Evolutionary conservation across 176 grass and related monocot species (phyloP).

Genomic region (Typha latifolia): DNA sequence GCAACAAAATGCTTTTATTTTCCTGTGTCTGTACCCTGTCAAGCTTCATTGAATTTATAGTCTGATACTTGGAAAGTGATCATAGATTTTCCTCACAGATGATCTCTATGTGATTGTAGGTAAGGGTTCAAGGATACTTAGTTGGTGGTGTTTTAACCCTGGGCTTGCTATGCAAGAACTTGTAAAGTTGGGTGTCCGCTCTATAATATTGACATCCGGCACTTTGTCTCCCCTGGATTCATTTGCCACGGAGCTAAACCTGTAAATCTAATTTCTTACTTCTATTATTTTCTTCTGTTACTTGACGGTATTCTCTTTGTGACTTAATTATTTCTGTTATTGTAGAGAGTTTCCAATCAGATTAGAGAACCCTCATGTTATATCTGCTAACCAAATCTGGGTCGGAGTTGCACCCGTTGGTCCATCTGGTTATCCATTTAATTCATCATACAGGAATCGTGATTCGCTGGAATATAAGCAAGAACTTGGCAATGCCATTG

Average conservation of each 20-base stretch:
- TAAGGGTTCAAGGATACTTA: constrained; percentile 71
- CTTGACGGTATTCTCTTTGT: constrained; percentile 10
- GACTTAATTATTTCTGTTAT: constrained; percentile 22
- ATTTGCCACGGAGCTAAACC: constrained; percentile 87
- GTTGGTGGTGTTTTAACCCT: constrained; percentile 99
- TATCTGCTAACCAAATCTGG: constrained; percentile 83
- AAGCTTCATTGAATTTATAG: no score
- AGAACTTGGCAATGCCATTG: constrained; percentile 82
- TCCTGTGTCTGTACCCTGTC: no score
- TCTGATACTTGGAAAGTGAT: constrained; percentile 2
- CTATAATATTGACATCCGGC: constrained; percentile 95
- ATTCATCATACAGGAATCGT: constrained; percentile 73
- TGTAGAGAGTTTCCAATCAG: constrained; percentile 86
- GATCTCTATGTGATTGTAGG: constrained; percentile 35
- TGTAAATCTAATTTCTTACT: constrained; percentile 30
- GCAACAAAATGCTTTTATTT: no score
- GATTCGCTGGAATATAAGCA: constrained; percentile 91
- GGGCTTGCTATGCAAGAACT: constrained; percentile 95
- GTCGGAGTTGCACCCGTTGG: constrained; percentile 82
- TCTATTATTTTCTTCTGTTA: background rate
- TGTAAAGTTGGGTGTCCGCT: constrained; percentile 64
- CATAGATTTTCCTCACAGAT: constrained; percentile 14
- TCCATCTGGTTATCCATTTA: constrained; percentile 84
- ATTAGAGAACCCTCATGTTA: constrained; percentile 96
- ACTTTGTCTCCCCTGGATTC: constrained; percentile 94